Base-by-base conservation (phyloP, 2,329 filamentous ascomycete genomes). In the Furcasterigmium furcatum region DNA sequence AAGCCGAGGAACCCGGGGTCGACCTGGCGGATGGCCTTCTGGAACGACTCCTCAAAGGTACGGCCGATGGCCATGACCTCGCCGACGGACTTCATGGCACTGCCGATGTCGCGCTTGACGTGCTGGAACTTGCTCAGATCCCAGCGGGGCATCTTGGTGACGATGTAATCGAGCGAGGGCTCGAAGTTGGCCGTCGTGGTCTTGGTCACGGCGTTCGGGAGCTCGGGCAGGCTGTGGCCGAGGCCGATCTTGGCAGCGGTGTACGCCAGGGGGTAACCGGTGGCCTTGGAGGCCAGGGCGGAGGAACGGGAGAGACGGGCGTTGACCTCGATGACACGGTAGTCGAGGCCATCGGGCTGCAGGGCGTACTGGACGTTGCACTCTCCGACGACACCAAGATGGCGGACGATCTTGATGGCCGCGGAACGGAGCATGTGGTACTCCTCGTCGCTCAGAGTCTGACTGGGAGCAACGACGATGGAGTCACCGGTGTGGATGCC, bases 41-140 rank as follows among this genome's bases (percentile, higher is more conserved):
- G 94, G 76, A 99, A 95, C 14, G 91, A 95, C 73, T 99, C 94
- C 71, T 99, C 94, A 59, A 97, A 99, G 24, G 94, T 97, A 68
- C 94, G 85, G 55, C 94, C 94, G 60, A 99, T 97, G 53, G 94
- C 94, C 94, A 99, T 99, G 49, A 99, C 94, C 71, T 99, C 94
- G 64, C 94, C 94, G 47, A 99, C 91, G 20, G 91, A 96, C 76
- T 97, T 99, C 94, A 99, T 99, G 51, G 92, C 87, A 63, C 89
- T 95, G 57, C 94, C 94, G 63, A 99, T 97, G 62, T 95, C 88
- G 50, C 94, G 87, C 77, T 96, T 95, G 54, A 99, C 94, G 60
- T 97, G 92, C 73, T 97, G 92, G 79, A 99, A 99, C 76, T 99
- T 99, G 76, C 88, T 84, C 63, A 99, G 71, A 77, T 99, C 94